Evolutionary conservation across 1,139 yeast species (phyloP), one percentile per base, ranked within the genome.

Genomic region (Hanseniaspora gamundiae): DNA sequence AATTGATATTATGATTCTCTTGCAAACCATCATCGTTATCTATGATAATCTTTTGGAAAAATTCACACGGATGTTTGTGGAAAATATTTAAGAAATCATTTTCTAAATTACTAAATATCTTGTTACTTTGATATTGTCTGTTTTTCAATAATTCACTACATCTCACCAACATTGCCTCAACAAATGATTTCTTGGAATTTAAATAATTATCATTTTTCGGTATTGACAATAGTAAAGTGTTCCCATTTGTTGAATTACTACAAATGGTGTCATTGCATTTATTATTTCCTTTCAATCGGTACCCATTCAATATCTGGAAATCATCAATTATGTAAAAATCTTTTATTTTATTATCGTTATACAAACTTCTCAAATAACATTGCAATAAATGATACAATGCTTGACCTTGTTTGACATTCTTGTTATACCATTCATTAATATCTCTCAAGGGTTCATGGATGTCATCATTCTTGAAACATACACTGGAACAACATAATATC

Each of bases 361-460:
- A 57, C 11, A 62, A 43, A 7, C 60, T 52, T 46, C 64, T 52
- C 33, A 62, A 47, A 40, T 60, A 62, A 2, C 61, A 49, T 20
- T 59, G 53, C 39, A 62, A 60, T 5, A 61, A 46, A 28, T 55
- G 55, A 33, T 60, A 55, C 46, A 60, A 53, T 1, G 65, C 54
- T 40, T 51, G 50, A 4, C 64, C 59, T 45, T 59, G 26, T n/a
- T 35, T 40, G 6, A 31, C 22, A n/a, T 30, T 30, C 8, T 39
- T 40, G 30, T 29, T 36, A 10, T 24, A 40, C 28, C 40, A 43
- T 19, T 43, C 45, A 11, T 21, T 24, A 7, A 43, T 7, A 19
- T 43, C 40, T 17, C 39, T 40, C 17, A 40, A 40, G n/a, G 28
- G 21, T 9, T 36, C 38, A 24, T 24, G 6, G 26, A 6, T 24